Evolutionary conservation across 225 moss, liverwort and hornwort genomes (phyloP), one percentile per base, ranked within the genome.

Genomic region (Pseudoscleropodium purum): DNA sequence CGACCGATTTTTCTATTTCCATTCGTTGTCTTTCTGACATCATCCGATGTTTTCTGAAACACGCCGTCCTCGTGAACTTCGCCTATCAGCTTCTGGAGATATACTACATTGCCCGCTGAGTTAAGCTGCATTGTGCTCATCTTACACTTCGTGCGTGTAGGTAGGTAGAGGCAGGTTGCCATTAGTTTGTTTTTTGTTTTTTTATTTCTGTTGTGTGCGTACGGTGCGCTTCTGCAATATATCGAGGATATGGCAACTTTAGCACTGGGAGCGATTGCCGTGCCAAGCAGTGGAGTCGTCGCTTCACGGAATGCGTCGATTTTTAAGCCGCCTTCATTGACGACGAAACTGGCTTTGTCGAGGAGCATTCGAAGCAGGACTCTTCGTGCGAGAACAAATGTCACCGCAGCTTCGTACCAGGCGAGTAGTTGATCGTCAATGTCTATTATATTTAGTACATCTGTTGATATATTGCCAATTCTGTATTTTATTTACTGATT

Each of bases 201-300:
- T 59, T 29, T 19, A 5, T 10, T 59, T 5, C 73, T 73, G 73
- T 62, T 61, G 26, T 39, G 72, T 65, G 85, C 43, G 16, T 12
- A 31, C 54, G 52, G 75, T 61, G 51, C 24, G 6, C 61, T 87
- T 51, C 75, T 77, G 75, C 70, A 39, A 17, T 88, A 39, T 33
- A 62, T 23, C 26, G 26, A 86, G 65, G 61, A 60, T 82, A 93
- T 91, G 90, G 93, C 89, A 86, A 82, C 88, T 72, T 79, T 82
- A 85, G 63, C 81, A 39, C 5, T 60, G 34, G 87, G 68, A 89
- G 61, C 84, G 64, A 84, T 82, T 57, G 85, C 43, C 34, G 70
- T 87, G 64, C 89, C 89, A 82, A 89, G 84, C 82, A 49, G 82
- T 47, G 81, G 81, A 87, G 85, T 26, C 30, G 82, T 31, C 30